Evolutionary conservation across 2,329 filamentous ascomycete species (phyloP).

Genomic region (Pestalotiopsis sp.): DNA sequence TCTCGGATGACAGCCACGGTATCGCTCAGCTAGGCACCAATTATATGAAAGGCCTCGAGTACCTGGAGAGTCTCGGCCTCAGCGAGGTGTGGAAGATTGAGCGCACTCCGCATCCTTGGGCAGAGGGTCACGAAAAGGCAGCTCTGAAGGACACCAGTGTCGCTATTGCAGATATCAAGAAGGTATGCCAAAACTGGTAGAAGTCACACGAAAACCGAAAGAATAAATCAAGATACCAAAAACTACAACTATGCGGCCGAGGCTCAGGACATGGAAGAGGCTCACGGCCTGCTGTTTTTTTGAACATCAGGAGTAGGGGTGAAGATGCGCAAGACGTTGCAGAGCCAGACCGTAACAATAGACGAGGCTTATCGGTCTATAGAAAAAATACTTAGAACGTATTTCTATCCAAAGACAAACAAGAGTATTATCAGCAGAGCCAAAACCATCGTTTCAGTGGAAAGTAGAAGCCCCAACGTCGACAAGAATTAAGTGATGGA

Average conservation of each 20-base stretch:
- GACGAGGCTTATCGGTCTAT: too few species aligned
- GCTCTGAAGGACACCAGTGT: constrained; percentile 46
- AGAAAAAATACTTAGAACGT: too few species aligned
- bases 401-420: too few species aligned
- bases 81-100: constrained; percentile 61
- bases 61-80: constrained; percentile 69
- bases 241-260: neutral
- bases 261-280: neutral
- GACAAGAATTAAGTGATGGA: neutral
- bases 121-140: constrained; percentile 32
- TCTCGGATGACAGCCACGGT: constrained; percentile 95
- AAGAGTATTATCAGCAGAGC: too few species aligned
- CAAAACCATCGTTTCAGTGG: too few species aligned
- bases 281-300: neutral
- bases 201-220: neutral
- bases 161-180: constrained; percentile 30
- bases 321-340: too few species aligned
- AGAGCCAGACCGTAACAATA: too few species aligned
- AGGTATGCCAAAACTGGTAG: neutral
- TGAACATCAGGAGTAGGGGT: too few species aligned
- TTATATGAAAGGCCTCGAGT: constrained; percentile 71
- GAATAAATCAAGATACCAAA: neutral
- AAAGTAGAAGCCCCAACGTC: neutral
- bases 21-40: constrained; percentile 86
- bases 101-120: constrained; percentile 35